Evolutionary conservation across 129 eudicot species (phyloP).

Genomic region (Mikania micrantha): DNA sequence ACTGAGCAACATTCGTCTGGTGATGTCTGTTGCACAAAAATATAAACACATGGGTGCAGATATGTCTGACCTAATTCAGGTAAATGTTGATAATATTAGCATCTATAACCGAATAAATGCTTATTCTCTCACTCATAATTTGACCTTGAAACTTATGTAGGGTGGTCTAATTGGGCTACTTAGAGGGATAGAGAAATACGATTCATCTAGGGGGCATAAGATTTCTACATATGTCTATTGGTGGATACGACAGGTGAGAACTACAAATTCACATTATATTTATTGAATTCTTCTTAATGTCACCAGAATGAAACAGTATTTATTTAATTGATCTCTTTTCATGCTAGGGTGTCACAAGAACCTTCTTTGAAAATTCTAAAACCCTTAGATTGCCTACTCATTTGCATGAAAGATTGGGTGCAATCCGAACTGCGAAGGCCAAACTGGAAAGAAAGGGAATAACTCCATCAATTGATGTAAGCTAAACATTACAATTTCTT

Average conservation of each 20-base stretch:
- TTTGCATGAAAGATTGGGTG: constrained; percentile 79
- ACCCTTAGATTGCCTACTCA: constrained; percentile 81
- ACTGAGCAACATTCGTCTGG: constrained; percentile 90
- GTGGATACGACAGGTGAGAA: constrained; percentile 97
- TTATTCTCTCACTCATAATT: not conserved
- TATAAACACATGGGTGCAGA: constrained; percentile 95
- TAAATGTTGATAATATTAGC: constrained; percentile 3
- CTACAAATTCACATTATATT: not conserved
- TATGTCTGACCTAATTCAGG: constrained; percentile 95
- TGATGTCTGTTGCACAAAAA: constrained; percentile 89
- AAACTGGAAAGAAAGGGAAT: constrained; percentile 81
- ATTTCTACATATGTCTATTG: constrained; percentile 96
- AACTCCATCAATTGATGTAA: constrained; percentile 79
- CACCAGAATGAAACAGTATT: not conserved
- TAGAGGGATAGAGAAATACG: constrained; percentile 90
- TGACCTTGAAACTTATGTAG: constrained; percentile 28
- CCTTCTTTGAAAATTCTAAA: constrained; percentile 71
- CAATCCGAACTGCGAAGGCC: constrained; percentile 75
- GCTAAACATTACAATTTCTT: constrained; percentile 10
- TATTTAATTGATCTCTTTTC: constrained; percentile 8
- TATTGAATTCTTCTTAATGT: not conserved
- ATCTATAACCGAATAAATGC: not conserved
- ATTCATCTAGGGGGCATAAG: constrained; percentile 88
- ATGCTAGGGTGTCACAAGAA: constrained; percentile 87
- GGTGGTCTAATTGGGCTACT: constrained; percentile 93